These are phyloP conservation scores for Blepharisma japonicum DNA, from an alignment of 73 alveolate genomes.

Conservation along the genomic window DNA sequence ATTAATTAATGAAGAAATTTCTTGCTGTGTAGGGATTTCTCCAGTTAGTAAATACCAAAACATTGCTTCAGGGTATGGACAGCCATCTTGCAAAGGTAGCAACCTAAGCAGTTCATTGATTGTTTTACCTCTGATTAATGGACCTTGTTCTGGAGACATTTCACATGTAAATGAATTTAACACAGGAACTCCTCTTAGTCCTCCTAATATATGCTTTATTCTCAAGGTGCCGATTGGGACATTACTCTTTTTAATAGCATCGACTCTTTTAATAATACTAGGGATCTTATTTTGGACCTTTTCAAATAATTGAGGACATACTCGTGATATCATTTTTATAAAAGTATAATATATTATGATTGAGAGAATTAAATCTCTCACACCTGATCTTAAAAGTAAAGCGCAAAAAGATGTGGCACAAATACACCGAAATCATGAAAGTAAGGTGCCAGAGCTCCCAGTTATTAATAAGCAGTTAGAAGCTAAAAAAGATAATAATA, in stretches of 20 bases:
- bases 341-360: too few relatives aligned
- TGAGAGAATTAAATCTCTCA: too few relatives aligned
- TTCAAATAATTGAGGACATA: slow-evolving; percentile 15
- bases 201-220: slow-evolving; percentile 15
- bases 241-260: neutral
- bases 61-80: slow-evolving; percentile 3
- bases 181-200: slow-evolving; percentile 26
- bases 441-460: too few relatives aligned
- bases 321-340: neutral
- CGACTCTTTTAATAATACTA: neutral
- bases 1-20: neutral
- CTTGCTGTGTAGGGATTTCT: slow-evolving; percentile 11
- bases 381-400: too few relatives aligned
- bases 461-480: too few relatives aligned
- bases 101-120: neutral
- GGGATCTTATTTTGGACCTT: neutral
- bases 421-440: too few relatives aligned
- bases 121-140: slow-evolving; percentile 1
- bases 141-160: slow-evolving; percentile 11
- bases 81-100: neutral
- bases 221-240: neutral
- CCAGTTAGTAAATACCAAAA: slow-evolving; percentile 16
- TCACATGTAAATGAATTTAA: slow-evolving; percentile 22
- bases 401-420: too few relatives aligned
- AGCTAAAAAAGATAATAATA: too few relatives aligned